Percentiles rank a stretch among this genome's conserved stretches.
phyloP scores from a whole-genome alignment of 345 rosid species.

The Brassica cretica region DNA sequence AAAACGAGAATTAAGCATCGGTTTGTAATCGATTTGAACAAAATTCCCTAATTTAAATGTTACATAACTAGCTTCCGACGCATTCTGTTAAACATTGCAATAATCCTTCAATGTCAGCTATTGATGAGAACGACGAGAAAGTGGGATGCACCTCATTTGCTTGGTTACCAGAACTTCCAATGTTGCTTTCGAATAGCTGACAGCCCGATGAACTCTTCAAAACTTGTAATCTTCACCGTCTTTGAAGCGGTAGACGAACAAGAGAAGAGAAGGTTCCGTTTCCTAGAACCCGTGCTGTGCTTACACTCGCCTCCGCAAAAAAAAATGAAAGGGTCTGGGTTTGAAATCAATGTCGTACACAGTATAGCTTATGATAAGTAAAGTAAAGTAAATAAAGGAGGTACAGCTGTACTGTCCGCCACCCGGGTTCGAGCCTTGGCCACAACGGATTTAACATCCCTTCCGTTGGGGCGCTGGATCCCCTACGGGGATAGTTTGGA shows the following conservation, averaged over 20 bases:
- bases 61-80: too few species aligned
- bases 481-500: too few species aligned
- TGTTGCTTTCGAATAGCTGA: background rate
- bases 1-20: too few species aligned
- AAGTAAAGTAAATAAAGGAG: too few species aligned
- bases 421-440: too few species aligned
- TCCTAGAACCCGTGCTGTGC: background rate
- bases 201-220: background rate
- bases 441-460: too few species aligned
- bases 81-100: background rate
- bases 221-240: background rate
- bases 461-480: too few species aligned
- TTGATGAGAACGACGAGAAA: background rate
- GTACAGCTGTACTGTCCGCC: too few species aligned
- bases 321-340: background rate
- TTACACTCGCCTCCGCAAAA: background rate
- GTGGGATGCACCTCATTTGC: background rate
- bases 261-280: background rate
- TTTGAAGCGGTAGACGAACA: background rate
- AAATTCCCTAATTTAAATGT: background rate
- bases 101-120: background rate
- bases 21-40: background rate
- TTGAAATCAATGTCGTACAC: background rate
- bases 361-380: too few species aligned
- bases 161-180: background rate